Conservation (phyloP, 371 early-diverging fungal genomes). For the Zychaea mexicana region DNA sequence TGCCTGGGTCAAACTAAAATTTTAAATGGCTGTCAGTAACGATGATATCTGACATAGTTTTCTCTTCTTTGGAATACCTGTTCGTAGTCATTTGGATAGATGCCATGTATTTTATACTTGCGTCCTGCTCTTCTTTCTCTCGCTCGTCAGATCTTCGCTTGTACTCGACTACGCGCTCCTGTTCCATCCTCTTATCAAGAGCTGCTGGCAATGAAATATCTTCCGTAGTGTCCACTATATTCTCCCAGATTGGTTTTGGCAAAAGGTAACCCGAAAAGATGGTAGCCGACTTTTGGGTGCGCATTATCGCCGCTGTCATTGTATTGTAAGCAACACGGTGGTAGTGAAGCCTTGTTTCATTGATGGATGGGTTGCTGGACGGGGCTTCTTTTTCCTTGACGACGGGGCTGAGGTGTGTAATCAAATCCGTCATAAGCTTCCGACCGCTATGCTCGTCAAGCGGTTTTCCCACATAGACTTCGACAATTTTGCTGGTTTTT, state of each 20-base stretch:
- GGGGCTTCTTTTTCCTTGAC: neutral
- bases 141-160: neutral
- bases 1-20: conserved; percentile 27
- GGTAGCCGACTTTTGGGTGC: conserved; percentile 50
- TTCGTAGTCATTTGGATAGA: conserved; percentile 32
- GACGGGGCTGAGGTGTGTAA: too few species aligned
- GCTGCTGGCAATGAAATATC: conserved; percentile 16
- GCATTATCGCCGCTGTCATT: conserved; percentile 53
- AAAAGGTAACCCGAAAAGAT: conserved; percentile 53
- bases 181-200: conserved; percentile 31
- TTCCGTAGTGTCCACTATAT: conserved; percentile 48
- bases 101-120: conserved; percentile 25
- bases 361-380: neutral
- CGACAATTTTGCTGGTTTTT: neutral
- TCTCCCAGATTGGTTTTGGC: conserved; percentile 54
- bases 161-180: conserved; percentile 39
- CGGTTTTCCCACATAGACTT: neutral
- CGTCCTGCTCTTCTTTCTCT: neutral
- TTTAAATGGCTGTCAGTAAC: neutral
- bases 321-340: conserved; percentile 70
- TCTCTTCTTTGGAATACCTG: too few species aligned
- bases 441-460: neutral
- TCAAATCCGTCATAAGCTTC: neutral
- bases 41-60: too few species aligned
- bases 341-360: conserved; percentile 23